Percentiles rank a stretch among this genome's conserved stretches.
Evolutionary conservation across 1,284 basidiomycete species (phyloP).

Genomic region (Cutaneotrichosporon cavernicola): DNA sequence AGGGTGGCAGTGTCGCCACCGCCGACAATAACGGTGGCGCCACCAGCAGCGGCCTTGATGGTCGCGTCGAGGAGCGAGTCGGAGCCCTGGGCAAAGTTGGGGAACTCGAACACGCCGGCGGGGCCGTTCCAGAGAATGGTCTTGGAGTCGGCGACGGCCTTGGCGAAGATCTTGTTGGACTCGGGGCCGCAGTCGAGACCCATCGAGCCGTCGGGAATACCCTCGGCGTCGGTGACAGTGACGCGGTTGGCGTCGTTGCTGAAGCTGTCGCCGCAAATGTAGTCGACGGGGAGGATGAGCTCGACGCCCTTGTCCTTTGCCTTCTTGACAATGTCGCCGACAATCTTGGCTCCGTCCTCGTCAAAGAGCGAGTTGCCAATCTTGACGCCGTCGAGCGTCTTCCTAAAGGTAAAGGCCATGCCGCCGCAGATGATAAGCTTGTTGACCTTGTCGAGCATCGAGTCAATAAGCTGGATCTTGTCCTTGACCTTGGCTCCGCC

Average conservation of each 20-base stretch:
- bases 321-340: slow-evolving; percentile 80
- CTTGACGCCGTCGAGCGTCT: slow-evolving; percentile 79
- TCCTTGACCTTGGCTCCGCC: slow-evolving; percentile 99
- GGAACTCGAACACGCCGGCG: slow-evolving; percentile 97
- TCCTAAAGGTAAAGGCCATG: slow-evolving; percentile 99
- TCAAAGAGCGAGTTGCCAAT: slow-evolving; percentile 97
- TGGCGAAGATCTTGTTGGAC: slow-evolving; percentile 73
- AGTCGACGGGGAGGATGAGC: slow-evolving; percentile 93
- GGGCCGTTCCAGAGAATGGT: slow-evolving; percentile 99
- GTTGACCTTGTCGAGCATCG: slow-evolving; percentile 98
- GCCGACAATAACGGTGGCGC: slow-evolving; percentile 89
- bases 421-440: slow-evolving; percentile 96
- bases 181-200: slow-evolving; percentile 86
- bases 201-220: slow-evolving; percentile 92
- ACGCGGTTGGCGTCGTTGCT: slow-evolving; percentile 85
- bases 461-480: slow-evolving; percentile 98
- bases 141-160: slow-evolving; percentile 83
- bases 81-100: slow-evolving; percentile 83
- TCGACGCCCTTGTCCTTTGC: slow-evolving; percentile 92
- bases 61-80: slow-evolving; percentile 80
- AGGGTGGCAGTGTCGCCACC: slow-evolving; percentile 92
- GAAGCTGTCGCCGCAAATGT: slow-evolving; percentile 91
- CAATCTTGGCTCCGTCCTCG: slow-evolving; percentile 83
- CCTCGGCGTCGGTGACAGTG: slow-evolving; percentile 72
- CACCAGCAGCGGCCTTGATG: slow-evolving; percentile 81